Base-by-base conservation (phyloP, 257 asterid species). In the Echites panduratus region DNA sequence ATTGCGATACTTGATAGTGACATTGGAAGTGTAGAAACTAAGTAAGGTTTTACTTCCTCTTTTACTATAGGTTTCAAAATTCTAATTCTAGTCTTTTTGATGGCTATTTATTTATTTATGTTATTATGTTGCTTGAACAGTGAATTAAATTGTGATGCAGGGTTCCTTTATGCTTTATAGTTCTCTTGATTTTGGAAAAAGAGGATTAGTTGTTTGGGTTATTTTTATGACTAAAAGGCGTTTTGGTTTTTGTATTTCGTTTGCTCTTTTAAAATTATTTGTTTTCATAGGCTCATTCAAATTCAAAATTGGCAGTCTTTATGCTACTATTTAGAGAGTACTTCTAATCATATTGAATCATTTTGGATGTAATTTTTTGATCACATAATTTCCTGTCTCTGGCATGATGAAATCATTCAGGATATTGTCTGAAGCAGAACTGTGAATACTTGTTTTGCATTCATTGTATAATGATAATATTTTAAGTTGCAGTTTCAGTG, bases 1-100 rank as follows among this genome's bases (percentile, higher is more conserved):
- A 83, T 95, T 80, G 85, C 90, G 5, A 63, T 92, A 59, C 90
- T 92, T 70, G 98, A 92, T 79, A 85, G 92, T 77, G 99, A 95
- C 81, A 80, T 85, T 73, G 99, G 90, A 79, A 92, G 82, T 22
- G 73, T 76, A 49, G 99, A 89, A 75, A 80, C 87, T 78, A 95
- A 83, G 99, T 92, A 85, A 74, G n/a, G 50, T 80, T 77, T 76
- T 61, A 64, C 58, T 66, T 52, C 44, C 73, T 68, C 77, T 49
- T 62, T 59, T 75, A 20, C 66, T 66, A 63, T 54, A 68, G 27
- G 52, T 38, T 24, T 22, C 22, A 13, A 12, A 45, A 32, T 65
- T 26, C 29, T 48, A 45, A 29, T 62, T 64, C 17, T 70, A 65
- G 45, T 40, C 69, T 79, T 44, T 35, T 44, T 35, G 26, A 16